Base-by-base conservation (phyloP, 1,284 basidiomycete species). In the Cutaneotrichosporon spelunceum region DNA sequence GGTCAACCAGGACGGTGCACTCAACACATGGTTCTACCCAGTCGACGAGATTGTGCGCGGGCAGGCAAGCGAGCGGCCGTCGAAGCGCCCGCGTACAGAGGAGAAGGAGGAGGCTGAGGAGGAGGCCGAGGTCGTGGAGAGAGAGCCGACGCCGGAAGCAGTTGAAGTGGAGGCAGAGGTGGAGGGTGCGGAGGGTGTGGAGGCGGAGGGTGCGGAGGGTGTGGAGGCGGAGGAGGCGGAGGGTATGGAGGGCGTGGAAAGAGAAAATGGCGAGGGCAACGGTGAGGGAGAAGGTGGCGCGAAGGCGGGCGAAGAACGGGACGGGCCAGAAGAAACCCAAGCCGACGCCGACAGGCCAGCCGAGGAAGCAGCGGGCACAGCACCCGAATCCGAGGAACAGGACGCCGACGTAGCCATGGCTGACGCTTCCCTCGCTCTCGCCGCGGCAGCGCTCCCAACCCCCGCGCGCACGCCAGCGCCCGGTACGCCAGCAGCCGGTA, bases 1-100 rank as follows among this genome's bases (percentile, higher is more conserved):
- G 1, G 76, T 76, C 8, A 74, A 73, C 1, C 76, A 76, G 54
- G 74, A 75, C 54, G 76, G 76, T 0, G 70, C 69, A 1, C 60
- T 75, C 21, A 73, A 68, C 24, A 70, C 74, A 2, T 78, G 76
- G 76, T 50, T 62, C 27, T 78, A 73, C 56, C 74, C 75, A 2
- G 34, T 68, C 6, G 59, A 67, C 30, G 61, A 61, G 29, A 63
- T 60, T 13, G 52, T 53, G 33, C 14, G 34, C 6, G 63, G 55
- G 33, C 49, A 50, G 19, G 21, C 23, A 16, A 59, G 59, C 30
- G 23, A 61, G 42, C 54, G 58, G 44, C 61, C 56, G 21, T 36
- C 57, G 19, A 64, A 66, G 61, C 58, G 58, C 56, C 33, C 19
- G 14, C 56, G 61, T 8, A 14, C 55, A 16, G 60, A 44, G 10